phyloP scores from a whole-genome alignment of 768 basidiomycete species.

The Amanita pallidorosea region DNA sequence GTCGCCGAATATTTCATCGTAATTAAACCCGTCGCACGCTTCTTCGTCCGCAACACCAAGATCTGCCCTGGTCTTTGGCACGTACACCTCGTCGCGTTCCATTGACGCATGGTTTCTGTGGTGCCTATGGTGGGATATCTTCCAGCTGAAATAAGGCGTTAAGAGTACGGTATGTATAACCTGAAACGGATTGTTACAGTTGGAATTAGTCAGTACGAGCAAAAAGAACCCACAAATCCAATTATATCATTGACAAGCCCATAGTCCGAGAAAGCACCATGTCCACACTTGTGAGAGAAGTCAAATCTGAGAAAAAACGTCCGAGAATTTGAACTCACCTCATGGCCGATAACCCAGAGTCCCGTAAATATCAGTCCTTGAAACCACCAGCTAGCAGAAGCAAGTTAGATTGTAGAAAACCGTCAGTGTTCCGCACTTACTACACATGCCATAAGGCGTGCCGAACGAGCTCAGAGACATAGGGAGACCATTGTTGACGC shows the following conservation, averaged over 20 bases:
- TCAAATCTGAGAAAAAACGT: not conserved
- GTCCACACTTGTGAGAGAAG: conserved; percentile 31
- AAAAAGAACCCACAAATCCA: conserved; percentile 33
- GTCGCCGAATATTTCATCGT: conserved; percentile 46
- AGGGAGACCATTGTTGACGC: conserved; percentile 17
- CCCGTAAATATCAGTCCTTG: conserved; percentile 50
- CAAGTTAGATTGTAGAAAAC: not conserved
- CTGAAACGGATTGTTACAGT: conserved; percentile 11
- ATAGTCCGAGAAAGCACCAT: conserved; percentile 43
- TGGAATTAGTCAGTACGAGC: not conserved
- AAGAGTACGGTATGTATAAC: conserved; percentile 34
- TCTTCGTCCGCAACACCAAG: conserved; percentile 36
- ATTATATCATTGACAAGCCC: conserved; percentile 36
- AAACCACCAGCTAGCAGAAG: conserved; percentile 41
- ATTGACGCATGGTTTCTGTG: conserved; percentile 41
- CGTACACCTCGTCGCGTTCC: conserved; percentile 48
- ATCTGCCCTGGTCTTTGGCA: conserved; percentile 49
- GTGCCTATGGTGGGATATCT: conserved; percentile 43
- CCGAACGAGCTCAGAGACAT: conserved; percentile 25
- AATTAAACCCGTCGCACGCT: conserved; percentile 26
- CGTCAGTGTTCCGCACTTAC: conserved; percentile 18
- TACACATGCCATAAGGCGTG: conserved; percentile 38
- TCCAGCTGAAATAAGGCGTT: conserved; percentile 48
- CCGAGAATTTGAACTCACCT: conserved; percentile 19
- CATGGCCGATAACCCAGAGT: conserved; percentile 51